These are phyloP conservation scores for Ceratobasidium sp. DNA, from an alignment of 1,284 basidiomycete genomes.

Conservation along the genomic window DNA sequence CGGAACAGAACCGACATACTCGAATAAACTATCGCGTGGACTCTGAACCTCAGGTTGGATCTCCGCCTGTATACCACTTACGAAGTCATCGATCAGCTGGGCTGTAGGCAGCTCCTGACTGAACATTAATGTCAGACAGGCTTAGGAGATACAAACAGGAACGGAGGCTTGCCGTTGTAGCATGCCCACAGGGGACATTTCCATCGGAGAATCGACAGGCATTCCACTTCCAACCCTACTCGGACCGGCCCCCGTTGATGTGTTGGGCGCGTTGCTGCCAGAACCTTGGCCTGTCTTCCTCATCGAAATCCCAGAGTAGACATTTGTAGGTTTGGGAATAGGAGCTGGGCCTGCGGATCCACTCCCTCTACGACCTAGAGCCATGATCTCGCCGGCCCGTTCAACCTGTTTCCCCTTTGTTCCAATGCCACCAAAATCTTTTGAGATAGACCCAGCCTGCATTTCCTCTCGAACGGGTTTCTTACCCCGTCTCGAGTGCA, in stretches of 20 bases:
- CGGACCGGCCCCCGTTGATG: not conserved
- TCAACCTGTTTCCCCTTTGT: slow-evolving; percentile 39
- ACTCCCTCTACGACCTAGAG: slow-evolving; percentile 5
- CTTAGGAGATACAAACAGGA: not conserved
- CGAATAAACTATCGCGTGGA: slow-evolving; percentile 35
- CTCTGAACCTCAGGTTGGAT: slow-evolving; percentile 1
- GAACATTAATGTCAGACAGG: not conserved
- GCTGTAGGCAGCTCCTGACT: not conserved
- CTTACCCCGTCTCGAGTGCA: slow-evolving; percentile 6
- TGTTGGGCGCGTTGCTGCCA: not conserved
- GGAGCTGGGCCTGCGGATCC: not conserved
- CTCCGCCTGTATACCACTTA: slow-evolving; percentile 14
- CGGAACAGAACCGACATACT: slow-evolving; percentile 16
- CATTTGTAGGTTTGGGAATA: not conserved
- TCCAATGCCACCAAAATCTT: slow-evolving; percentile 36
- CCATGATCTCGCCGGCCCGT: slow-evolving; percentile 21
- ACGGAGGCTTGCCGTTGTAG: not conserved
- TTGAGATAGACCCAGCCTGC: slow-evolving; percentile 33
- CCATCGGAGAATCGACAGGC: slow-evolving; percentile 11
- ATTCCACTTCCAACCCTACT: not conserved
- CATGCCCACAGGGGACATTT: slow-evolving; percentile 11
- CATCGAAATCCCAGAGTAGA: slow-evolving; percentile 26
- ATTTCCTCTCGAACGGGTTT: slow-evolving; percentile 8
- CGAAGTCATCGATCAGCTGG: slow-evolving; percentile 3
- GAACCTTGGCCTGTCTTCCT: slow-evolving; percentile 15